phyloP scores from a whole-genome alignment of 2,329 filamentous ascomycete species.

The Pseudogymnoascus sp. region DNA sequence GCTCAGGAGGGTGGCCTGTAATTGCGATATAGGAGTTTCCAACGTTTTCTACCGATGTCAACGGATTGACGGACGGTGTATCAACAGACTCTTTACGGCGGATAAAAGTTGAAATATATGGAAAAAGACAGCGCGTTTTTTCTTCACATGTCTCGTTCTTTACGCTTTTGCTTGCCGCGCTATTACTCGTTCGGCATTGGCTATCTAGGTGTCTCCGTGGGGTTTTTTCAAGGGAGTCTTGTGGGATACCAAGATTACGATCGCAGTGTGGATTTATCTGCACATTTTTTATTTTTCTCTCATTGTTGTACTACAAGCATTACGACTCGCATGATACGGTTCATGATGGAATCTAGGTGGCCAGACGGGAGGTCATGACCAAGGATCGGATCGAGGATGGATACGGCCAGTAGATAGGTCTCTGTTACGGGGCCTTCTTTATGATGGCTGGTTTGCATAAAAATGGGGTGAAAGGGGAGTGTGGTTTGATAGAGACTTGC shows the following conservation, averaged over 20 bases:
- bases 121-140: conserved; percentile 8
- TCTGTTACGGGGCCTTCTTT: conserved; percentile 3
- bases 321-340: conserved; percentile 18
- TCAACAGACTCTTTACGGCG: conserved; percentile 8
- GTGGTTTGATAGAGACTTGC: conserved; percentile 1
- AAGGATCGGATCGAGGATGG: conserved; percentile 8
- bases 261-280: conserved; percentile 14
- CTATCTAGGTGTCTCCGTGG: background rate
- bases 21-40: conserved; percentile 2
- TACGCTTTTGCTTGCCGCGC: conserved; percentile 3
- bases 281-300: conserved; percentile 15
- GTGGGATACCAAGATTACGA: conserved; percentile 9
- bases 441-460: conserved; percentile 9
- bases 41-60: conserved; percentile 1
- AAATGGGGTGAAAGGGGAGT: conserved; percentile 2
- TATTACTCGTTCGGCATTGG: background rate
- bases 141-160: conserved; percentile 6
- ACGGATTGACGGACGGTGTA: background rate
- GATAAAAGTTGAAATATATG: conserved; percentile 2
- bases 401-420: background rate
- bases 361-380: background rate
- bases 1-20: conserved; percentile 16
- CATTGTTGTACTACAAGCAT: conserved; percentile 23
- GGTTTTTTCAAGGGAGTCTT: conserved; percentile 4
- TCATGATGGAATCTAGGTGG: conserved; percentile 1